Base-by-base conservation (phyloP, 2,329 filamentous ascomycete species). In the Colletotrichum orbiculare region DNA sequence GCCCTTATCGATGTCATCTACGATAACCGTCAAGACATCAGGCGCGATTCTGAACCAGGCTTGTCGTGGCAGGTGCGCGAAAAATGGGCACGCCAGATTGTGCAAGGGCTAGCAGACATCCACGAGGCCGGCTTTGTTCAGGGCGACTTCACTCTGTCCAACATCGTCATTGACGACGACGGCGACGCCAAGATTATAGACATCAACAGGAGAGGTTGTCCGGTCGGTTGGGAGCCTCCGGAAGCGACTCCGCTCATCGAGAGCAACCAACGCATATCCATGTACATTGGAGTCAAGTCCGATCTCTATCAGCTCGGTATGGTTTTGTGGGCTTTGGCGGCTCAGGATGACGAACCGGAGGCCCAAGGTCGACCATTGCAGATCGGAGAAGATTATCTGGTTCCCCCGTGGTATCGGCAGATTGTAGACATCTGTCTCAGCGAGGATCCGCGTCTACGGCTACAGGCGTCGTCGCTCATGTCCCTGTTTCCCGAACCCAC, bases 211-310 rank as follows among this genome's bases (percentile, higher is more conserved):
- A 86, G 96, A 71, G 96, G 96, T n/a, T 99, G 96, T 72, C 96
- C 96, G 0, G 92, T 98, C 5, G 95, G 95, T 33, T 99, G 96
- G 96, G 96, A 99, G 71, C 94, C 96, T 3, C 96, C 96, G 5
- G 96, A 99, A 78, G 91, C 96, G 60, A 91, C 90, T 13, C 86
- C 87, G 6, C 87, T 98, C 60, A 93, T 98, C 66, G 90, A 95
- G 69, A 94, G 90, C 76, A 92, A 92, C 63, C 94, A 97, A 76
- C 87, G 93, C 37, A 94, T 99, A 57, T 91, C 92, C 49, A 97
- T 98, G 90, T 97, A 97, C 73, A 98, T 99, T 74, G 95, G 96
- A 11, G 94, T 97, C 74, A 99, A 99, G 78, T 97, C 95, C 0
- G 96, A 99, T 77, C 83, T 99, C 1, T 99, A 91, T 73, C 96